phyloP scores from a whole-genome alignment of 129 eudicot genomes.

The Artemisia argyi region DNA sequence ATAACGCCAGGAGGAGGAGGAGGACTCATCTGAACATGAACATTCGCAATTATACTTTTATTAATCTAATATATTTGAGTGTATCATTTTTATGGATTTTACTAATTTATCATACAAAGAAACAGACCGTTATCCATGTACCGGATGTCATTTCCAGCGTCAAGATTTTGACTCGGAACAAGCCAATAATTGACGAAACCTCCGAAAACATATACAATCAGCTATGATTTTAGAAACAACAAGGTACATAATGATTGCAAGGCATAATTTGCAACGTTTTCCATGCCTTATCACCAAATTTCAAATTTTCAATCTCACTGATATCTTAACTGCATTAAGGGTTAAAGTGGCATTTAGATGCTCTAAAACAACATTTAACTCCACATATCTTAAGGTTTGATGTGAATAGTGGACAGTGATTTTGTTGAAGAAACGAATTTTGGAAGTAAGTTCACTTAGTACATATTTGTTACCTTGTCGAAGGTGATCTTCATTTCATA shows the following conservation, averaged over 20 bases:
- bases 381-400: too few species aligned
- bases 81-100: not conserved
- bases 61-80: not conserved
- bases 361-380: not conserved
- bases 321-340: too few species aligned
- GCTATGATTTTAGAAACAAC: too few species aligned
- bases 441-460: not conserved
- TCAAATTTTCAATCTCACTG: too few species aligned
- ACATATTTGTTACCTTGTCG: constrained; percentile 18
- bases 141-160: constrained; percentile 24
- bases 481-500: constrained; percentile 6
- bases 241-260: too few species aligned
- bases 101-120: not conserved
- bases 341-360: not conserved
- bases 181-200: constrained; percentile 1
- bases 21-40: constrained; percentile 8
- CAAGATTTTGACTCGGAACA: not conserved
- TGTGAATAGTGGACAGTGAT: too few species aligned
- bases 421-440: not conserved
- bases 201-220: constrained; percentile 3
- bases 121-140: constrained; percentile 23
- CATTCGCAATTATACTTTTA: not conserved
- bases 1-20: constrained; percentile 18
- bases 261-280: too few species aligned
- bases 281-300: too few species aligned